These are phyloP conservation scores for Phialophora macrospora DNA, from an alignment of 2,329 filamentous ascomycete species.

Conservation along the genomic window DNA sequence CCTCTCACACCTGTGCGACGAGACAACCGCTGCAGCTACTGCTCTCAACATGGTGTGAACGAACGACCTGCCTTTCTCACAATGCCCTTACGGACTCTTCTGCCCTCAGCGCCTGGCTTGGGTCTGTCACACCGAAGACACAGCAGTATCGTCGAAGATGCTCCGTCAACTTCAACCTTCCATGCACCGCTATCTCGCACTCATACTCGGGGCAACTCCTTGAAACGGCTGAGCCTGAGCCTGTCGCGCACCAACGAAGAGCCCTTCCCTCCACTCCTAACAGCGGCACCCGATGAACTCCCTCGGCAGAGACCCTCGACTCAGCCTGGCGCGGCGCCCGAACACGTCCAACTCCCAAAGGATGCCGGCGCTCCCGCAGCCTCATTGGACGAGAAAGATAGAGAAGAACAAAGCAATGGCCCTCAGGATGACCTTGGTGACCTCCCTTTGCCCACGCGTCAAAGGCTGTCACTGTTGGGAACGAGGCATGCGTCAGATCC, in stretches of 20 bases:
- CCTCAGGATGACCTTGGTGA: constrained; percentile 33
- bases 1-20: constrained; percentile 5
- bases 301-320: background rate
- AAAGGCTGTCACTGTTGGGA: constrained; percentile 71
- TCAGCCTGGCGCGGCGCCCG: constrained; percentile 5
- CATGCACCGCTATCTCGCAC: constrained; percentile 1
- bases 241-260: constrained; percentile 33
- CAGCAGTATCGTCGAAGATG: constrained; percentile 31
- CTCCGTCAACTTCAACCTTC: constrained; percentile 9
- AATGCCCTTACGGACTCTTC: constrained; percentile 33
- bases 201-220: constrained; percentile 32
- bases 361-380: constrained; percentile 14
- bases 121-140: constrained; percentile 29
- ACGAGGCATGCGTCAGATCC: constrained; percentile 94
- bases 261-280: constrained; percentile 28
- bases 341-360: constrained; percentile 13
- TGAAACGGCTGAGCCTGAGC: constrained; percentile 35
- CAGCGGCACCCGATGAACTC: constrained; percentile 28
- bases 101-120: constrained; percentile 26
- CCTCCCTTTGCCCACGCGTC: constrained; percentile 46
- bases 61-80: background rate
- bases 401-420: constrained; percentile 11
- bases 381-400: constrained; percentile 5
- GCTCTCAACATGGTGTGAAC: constrained; percentile 28
- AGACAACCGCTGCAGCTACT: constrained; percentile 14